phyloP scores from a whole-genome alignment of 75 land plant genomes.

The Ceratopteris richardii region DNA sequence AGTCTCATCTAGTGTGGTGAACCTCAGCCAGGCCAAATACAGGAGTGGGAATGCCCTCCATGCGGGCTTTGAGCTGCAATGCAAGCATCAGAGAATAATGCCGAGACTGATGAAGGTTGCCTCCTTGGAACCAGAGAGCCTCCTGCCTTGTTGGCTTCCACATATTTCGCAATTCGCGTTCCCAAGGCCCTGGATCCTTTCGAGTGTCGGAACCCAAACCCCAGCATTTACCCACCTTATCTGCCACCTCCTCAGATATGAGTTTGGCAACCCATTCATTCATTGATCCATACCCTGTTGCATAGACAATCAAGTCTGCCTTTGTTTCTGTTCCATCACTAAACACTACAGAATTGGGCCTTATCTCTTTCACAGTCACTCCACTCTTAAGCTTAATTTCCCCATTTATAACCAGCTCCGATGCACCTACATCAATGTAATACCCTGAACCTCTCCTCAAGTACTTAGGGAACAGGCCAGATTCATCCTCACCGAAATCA shows the following conservation, averaged over 20 bases:
- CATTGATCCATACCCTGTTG: constrained; percentile 12
- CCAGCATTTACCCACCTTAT: constrained; percentile 17
- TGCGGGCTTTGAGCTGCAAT: constrained; percentile 16
- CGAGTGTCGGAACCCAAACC: constrained; percentile 13
- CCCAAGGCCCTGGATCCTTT: constrained; percentile 16
- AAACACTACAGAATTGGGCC: background rate
- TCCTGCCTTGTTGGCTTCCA: constrained; percentile 8
- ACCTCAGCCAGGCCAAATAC: constrained; percentile 6
- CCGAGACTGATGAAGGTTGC: constrained; percentile 13
- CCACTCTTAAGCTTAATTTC: background rate
- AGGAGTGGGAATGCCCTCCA: constrained; percentile 19
- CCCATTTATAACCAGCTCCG: background rate
- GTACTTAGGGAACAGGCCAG: constrained; percentile 10
- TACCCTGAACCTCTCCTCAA: constrained; percentile 4
- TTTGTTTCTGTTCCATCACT: constrained; percentile 2
- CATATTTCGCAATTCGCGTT: too few species aligned
- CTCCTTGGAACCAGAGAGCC: constrained; percentile 9
- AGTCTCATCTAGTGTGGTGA: background rate
- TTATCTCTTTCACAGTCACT: constrained; percentile 1
- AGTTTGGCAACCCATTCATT: constrained; percentile 10
- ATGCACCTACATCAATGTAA: constrained; percentile 9
- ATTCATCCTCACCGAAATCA: constrained; percentile 11
- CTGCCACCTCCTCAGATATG: constrained; percentile 17
- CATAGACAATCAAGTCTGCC: constrained; percentile 8
- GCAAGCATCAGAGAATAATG: constrained; percentile 7